Percentiles rank a stretch among this genome's conserved stretches.
These are phyloP conservation scores for Celoporthe dispersa DNA, from an alignment of 2,329 filamentous ascomycete species.

Conservation along the genomic window DNA sequence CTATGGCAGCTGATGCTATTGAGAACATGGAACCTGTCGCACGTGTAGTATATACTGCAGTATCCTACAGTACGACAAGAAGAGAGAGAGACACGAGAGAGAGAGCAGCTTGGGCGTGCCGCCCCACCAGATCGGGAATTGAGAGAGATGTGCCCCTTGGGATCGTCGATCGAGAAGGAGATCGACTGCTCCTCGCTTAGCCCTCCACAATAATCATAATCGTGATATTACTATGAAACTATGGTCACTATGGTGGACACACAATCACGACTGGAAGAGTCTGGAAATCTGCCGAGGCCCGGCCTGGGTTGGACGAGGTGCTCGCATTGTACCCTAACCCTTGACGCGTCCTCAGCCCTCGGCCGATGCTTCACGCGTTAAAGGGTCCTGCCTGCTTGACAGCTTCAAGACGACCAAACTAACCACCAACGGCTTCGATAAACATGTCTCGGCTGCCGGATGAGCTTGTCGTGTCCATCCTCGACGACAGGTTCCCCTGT, in stretches of 20 bases:
- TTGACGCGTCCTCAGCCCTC: neutral
- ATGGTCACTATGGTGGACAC: too few species aligned
- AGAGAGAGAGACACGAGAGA: neutral
- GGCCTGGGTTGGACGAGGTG: too few species aligned
- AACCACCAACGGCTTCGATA: neutral
- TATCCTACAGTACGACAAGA: neutral
- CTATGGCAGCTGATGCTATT: too few species aligned
- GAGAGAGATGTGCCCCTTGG: neutral
- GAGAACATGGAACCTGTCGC: neutral
- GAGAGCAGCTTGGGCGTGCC: neutral
- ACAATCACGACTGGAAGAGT: too few species aligned
- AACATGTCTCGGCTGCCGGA: constrained; percentile 49
- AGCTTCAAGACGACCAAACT: neutral
- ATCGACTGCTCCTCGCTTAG: neutral
- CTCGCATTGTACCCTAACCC: constrained; percentile 18
- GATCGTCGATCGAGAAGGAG: neutral
- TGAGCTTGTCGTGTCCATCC: constrained; percentile 51
- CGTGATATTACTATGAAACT: too few species aligned
- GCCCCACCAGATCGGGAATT: neutral
- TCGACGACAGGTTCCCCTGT: constrained; percentile 58
- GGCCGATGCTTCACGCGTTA: neutral
- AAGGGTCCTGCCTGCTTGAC: neutral
- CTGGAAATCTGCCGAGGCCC: too few species aligned
- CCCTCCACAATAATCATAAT: neutral
- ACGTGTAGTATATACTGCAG: too few species aligned